A percentile compares a stretch with the other conserved stretches of the same genome.
These are phyloP conservation scores for Phytophthora pinifolia DNA, from an alignment of 352 stramenopile species.

Conservation along the genomic window DNA sequence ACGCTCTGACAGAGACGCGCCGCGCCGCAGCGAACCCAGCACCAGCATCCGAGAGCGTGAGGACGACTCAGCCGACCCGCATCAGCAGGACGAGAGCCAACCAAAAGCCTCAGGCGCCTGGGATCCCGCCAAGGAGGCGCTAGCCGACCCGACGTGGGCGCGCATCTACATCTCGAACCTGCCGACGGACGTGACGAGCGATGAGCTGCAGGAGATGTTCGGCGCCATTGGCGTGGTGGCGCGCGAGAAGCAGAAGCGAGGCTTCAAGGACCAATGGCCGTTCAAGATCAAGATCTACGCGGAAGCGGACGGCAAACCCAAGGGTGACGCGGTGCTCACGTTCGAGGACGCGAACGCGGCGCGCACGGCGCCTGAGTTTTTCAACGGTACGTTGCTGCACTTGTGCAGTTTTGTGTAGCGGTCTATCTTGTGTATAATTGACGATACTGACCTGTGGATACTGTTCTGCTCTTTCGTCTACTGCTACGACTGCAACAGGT, in stretches of 20 bases:
- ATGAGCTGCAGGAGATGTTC: conserved; percentile 88
- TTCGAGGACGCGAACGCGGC: conserved; percentile 87
- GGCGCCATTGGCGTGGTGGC: conserved; percentile 81
- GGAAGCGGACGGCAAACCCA: conserved; percentile 63
- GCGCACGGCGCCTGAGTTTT: conserved; percentile 79
- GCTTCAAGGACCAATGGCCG: conserved; percentile 88
- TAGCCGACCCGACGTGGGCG: conserved; percentile 80
- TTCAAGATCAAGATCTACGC: conserved; percentile 92
- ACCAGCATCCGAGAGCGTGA: conserved; percentile 37
- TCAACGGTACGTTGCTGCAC: conserved; percentile 53
- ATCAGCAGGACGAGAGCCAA: conserved; percentile 28
- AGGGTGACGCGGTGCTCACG: conserved; percentile 85
- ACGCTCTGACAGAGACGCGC: conserved; percentile 35
- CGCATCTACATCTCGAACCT: conserved; percentile 90
- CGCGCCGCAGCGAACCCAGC: conserved; percentile 32
- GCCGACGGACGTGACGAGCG: conserved; percentile 65
- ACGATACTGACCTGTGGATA: neutral
- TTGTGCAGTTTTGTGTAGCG: conserved; percentile 7
- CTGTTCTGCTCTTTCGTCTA: neutral
- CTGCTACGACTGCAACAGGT: conserved; percentile 30
- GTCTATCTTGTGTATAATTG: neutral
- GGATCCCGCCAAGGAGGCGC: conserved; percentile 74
- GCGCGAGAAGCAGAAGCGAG: conserved; percentile 85
- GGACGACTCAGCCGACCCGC: conserved; percentile 3
- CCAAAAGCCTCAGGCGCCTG: conserved; percentile 50